Evolutionary conservation across 2,329 filamentous ascomycete species (phyloP), one percentile per base, ranked within the genome.

Genomic region (Aspergillus novoparasiticus): DNA sequence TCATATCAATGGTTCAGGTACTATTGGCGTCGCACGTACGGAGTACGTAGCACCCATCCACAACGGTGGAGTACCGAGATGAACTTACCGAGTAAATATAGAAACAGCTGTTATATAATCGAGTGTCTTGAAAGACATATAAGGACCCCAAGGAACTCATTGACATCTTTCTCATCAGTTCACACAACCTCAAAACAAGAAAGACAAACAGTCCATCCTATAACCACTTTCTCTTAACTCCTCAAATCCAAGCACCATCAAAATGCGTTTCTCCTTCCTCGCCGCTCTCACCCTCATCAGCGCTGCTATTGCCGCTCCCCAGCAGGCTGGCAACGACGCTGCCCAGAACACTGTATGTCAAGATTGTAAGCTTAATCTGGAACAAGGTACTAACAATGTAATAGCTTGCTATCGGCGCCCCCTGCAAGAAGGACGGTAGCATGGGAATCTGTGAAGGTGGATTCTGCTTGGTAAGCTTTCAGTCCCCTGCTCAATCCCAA

Each of bases 361-460:
- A 9, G 4, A 11, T 10, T 43, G 11, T 28, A 6, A 26, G 9
- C 10, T 11, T 12, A 41, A 3, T 23, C 3, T 11, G 2, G 9
- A 10, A 12, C 11, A 23, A 2, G 4, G 9, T 55, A 23, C 46
- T 48, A 1, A 43, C 10, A 43, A 45, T 45, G 9, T n/a, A 63
- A 23, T 54, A 54, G 64, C 58, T 65, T 19, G 19, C 58, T 3
- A 16, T 55, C 41, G 43, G 50, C 28, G 41, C 54, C 14, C 58
- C 64, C 19, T 65, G 64, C 58, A 63, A 48, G 26, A 60, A 63
- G 41, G 64, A 65, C 21, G 61, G 64, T 21, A 60, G 28, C 43
- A 60, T 64, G 60, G 63, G 63, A 19, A 32, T 57, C 32, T 64
- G 63, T 36, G 34, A 58, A 19, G 58, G 54, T 12, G 63, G 60